phyloP scores from a whole-genome alignment of 345 rosid genomes.

The Salix exigua region DNA sequence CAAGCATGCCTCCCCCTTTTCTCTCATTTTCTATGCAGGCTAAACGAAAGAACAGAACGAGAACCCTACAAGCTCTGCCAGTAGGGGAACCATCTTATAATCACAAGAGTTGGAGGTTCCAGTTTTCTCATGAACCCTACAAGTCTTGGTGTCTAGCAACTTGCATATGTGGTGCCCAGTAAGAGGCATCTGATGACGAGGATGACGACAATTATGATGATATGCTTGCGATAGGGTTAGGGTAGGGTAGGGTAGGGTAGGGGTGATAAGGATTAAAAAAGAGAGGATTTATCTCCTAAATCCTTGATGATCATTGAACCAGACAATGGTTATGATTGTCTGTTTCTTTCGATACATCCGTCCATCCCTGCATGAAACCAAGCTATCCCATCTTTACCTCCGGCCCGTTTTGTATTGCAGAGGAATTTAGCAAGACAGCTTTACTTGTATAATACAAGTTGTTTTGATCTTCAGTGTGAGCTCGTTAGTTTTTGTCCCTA shows the following conservation, averaged over 20 bases:
- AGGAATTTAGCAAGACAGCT: neutral
- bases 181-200: conserved; percentile 1
- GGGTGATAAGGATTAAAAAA: neutral
- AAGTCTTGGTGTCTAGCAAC: neutral
- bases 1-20: neutral
- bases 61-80: conserved; percentile 11
- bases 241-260: neutral
- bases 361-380: neutral
- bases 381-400: neutral
- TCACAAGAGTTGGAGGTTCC: neutral
- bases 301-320: conserved; percentile 3
- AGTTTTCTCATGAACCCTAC: neutral
- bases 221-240: neutral
- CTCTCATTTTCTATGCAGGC: neutral
- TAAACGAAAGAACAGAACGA: neutral
- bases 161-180: neutral
- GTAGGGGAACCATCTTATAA: conserved; percentile 3
- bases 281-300: neutral
- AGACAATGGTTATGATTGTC: conserved; percentile 5
- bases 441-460: neutral
- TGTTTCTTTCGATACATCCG: neutral
- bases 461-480: neutral
- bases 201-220: neutral
- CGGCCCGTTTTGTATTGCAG: neutral
- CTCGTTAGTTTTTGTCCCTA: neutral